phyloP scores from a whole-genome alignment of 306 rosid species.

The Lathyrus sativus region DNA sequence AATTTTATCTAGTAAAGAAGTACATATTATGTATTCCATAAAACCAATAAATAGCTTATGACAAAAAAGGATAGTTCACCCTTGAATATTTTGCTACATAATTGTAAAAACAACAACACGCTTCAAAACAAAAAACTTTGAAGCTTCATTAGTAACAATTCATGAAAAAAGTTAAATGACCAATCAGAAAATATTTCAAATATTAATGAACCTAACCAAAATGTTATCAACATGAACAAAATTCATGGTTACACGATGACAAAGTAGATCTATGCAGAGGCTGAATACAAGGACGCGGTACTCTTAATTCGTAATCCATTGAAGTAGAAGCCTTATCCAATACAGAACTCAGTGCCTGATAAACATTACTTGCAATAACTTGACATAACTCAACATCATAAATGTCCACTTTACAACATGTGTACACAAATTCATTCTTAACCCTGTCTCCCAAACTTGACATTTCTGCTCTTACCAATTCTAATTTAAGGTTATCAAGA shows the following conservation, averaged over 20 bases:
- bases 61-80: too few relatives aligned
- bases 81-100: too few relatives aligned
- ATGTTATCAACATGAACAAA: conserved; percentile 13
- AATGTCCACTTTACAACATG: conserved; percentile 42
- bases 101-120: too few relatives aligned
- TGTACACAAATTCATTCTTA: conserved; percentile 59
- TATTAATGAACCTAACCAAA: background rate
- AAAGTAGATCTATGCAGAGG: conserved; percentile 33
- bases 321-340: conserved; percentile 63
- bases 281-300: conserved; percentile 40
- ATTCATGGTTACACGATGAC: conserved; percentile 43
- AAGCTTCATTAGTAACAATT: too few relatives aligned
- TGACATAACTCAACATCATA: conserved; percentile 45
- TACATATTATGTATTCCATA: too few relatives aligned
- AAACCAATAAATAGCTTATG: too few relatives aligned
- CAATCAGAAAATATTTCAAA: too few relatives aligned
- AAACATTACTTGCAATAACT: conserved; percentile 54
- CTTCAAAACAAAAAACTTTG: too few relatives aligned
- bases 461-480: conserved; percentile 62
- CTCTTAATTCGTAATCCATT: conserved; percentile 66
- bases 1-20: too few relatives aligned
- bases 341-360: conserved; percentile 55
- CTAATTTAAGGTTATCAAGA: conserved; percentile 60
- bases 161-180: too few relatives aligned
- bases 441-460: conserved; percentile 76